Evolutionary conservation across 2,329 filamentous ascomycete genomes (phyloP).

Genomic region (Beauveria caledonica): DNA sequence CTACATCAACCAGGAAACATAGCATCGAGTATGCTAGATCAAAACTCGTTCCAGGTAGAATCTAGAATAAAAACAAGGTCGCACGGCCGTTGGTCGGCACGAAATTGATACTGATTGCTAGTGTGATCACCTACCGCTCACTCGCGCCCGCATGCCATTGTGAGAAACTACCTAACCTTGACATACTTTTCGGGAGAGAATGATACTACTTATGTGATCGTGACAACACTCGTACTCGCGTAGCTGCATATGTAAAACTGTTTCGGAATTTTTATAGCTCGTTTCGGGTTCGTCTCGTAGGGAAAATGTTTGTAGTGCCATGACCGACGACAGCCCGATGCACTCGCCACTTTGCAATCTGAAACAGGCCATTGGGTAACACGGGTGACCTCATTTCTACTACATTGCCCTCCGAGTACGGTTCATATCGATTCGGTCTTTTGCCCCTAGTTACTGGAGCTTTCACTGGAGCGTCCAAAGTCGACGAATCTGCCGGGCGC

Average conservation of each 20-base stretch:
- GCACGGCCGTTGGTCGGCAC: too few relatives aligned
- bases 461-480: not conserved
- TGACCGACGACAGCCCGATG: not conserved
- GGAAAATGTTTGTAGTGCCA: not conserved
- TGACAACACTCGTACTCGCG: too few relatives aligned
- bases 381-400: not conserved
- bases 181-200: too few relatives aligned
- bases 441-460: not conserved
- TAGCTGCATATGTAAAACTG: too few relatives aligned
- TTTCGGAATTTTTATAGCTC: not conserved
- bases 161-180: too few relatives aligned
- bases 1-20: not conserved
- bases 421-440: not conserved
- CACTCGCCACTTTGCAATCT: not conserved
- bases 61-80: too few relatives aligned
- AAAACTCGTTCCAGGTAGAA: too few relatives aligned
- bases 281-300: not conserved
- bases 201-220: too few relatives aligned
- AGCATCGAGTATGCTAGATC: not conserved
- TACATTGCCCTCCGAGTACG: too few relatives aligned
- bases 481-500: not conserved
- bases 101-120: too few relatives aligned
- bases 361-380: not conserved
- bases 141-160: too few relatives aligned
- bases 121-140: too few relatives aligned